A percentile compares a stretch with the other conserved stretches of the same genome.
Conservation (phyloP, 371 early-diverging fungal species). For the Mortierella sp. region DNA sequence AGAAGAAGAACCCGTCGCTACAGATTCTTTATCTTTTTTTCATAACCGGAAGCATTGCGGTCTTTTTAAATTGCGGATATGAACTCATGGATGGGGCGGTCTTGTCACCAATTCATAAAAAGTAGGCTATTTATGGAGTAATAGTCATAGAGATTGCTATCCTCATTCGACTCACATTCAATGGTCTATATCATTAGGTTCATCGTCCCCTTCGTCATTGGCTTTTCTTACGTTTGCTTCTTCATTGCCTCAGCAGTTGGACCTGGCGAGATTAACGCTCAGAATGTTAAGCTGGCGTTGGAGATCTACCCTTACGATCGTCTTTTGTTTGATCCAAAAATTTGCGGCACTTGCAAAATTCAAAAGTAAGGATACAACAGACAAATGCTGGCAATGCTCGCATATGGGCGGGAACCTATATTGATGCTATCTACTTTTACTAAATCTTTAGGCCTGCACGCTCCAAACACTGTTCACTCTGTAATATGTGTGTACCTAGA, state of each 20-base stretch:
- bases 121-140: constrained; percentile 17
- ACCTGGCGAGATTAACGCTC: constrained; percentile 72
- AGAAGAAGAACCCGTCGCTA: constrained; percentile 50
- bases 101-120: constrained; percentile 33
- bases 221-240: constrained; percentile 67
- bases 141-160: neutral
- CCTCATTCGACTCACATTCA: neutral
- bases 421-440: neutral
- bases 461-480: constrained; percentile 83
- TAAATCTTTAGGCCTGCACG: constrained; percentile 69
- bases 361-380: constrained; percentile 64
- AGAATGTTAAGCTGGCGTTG: constrained; percentile 67
- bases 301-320: constrained; percentile 72
- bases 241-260: constrained; percentile 70
- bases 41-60: constrained; percentile 40
- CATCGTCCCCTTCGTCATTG: constrained; percentile 67
- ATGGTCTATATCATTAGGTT: constrained; percentile 36
- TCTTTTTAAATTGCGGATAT: constrained; percentile 41
- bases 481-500: constrained; percentile 77
- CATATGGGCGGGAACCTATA: too few relatives aligned
- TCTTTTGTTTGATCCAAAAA: constrained; percentile 70
- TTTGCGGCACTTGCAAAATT: constrained; percentile 75
- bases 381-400: neutral
- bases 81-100: constrained; percentile 41
- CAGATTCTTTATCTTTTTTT: constrained; percentile 52